phyloP scores from a whole-genome alignment of 2,329 filamentous ascomycete species.

The Pseudopithomyces maydicus region DNA sequence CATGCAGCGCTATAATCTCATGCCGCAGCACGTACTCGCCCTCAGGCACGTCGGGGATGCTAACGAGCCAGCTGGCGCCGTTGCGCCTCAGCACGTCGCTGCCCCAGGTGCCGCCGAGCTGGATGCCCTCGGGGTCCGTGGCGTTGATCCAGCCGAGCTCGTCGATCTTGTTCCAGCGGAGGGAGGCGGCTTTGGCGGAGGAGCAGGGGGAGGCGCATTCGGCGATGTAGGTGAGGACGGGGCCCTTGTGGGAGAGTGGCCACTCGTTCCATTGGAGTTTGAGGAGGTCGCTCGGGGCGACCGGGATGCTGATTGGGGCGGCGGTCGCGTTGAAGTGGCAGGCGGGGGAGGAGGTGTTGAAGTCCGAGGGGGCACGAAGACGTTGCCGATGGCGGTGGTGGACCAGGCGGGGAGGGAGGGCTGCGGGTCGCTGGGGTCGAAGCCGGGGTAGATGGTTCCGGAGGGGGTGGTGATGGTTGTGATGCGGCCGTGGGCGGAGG shows the following conservation, averaged over 20 bases:
- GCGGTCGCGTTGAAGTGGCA: slow-evolving; percentile 62
- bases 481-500: slow-evolving; percentile 30
- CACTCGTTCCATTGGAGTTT: slow-evolving; percentile 57
- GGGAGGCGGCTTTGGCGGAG: slow-evolving; percentile 22
- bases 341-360: slow-evolving; percentile 51
- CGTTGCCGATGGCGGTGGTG: slow-evolving; percentile 30
- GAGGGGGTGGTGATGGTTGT: slow-evolving; percentile 25
- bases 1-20: slow-evolving; percentile 57
- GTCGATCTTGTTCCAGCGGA: slow-evolving; percentile 42
- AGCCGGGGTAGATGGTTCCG: slow-evolving; percentile 26
- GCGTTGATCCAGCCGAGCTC: slow-evolving; percentile 32
- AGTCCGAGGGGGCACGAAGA: slow-evolving; percentile 26
- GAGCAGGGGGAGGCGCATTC: not conserved
- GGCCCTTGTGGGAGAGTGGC: slow-evolving; percentile 40
- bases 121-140: slow-evolving; percentile 18
- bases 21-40: slow-evolving; percentile 61
- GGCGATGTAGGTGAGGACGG: slow-evolving; percentile 40
- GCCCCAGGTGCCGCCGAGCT: slow-evolving; percentile 36
- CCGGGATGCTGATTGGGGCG: slow-evolving; percentile 55
- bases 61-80: slow-evolving; percentile 51
- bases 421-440: slow-evolving; percentile 23
- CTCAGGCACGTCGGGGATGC: slow-evolving; percentile 46
- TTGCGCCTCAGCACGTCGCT: slow-evolving; percentile 44
- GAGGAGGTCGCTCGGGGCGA: slow-evolving; percentile 62
- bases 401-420: slow-evolving; percentile 26